Base-by-base conservation (phyloP, 2,329 filamentous ascomycete genomes). In the Epichloe uncinata region DNA sequence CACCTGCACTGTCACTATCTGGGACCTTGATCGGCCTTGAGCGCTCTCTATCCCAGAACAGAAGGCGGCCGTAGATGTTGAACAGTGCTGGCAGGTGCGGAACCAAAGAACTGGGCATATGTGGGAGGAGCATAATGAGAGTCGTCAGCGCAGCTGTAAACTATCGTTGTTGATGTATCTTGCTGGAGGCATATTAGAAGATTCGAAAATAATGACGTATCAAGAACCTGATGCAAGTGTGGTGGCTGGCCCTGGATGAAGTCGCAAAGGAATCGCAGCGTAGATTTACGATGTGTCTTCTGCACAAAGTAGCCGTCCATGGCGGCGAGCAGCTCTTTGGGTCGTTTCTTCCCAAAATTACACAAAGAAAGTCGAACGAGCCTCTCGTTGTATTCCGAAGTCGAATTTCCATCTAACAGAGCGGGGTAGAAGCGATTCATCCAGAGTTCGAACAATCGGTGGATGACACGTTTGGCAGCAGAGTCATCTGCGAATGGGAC, bases 61-160 rank as follows among this genome's bases (percentile, higher is more conserved):
- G 68, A 42, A 91, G 66, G 45, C 87, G 75, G 49, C 83, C 85
- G 63, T 93, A 93, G 48, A 93, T 82, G 53, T 89, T 83, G 72
- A 91, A 93, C 16, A 93, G 70, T 18, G 79, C 78, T 33, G 85
- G 82, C 5, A 93, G 72, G 60, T 84, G 77, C 1, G 78, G 74
- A 2, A 81, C 79, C 13, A 90, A 67, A 2, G 83, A 82, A 56
- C 78, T 82, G 1, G 86, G 86, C 64, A 91, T 86, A 60, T 90
- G 85, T 2, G 87, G 87, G 46, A 93, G 65, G 30, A 91, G 79
- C 87, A 93, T 93, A 55, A 87, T 83, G 52, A 93, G 66, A 7
- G 81, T 78, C 4, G 84, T 85, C 48, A 93, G 69, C 1, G 85
- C 84, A 42, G 88, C 70, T 1, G 85, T n/a, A 85, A n/a, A 91